Base-by-base conservation (phyloP, 2,329 filamentous ascomycete species). In the Rhynchosporium graminicola region DNA sequence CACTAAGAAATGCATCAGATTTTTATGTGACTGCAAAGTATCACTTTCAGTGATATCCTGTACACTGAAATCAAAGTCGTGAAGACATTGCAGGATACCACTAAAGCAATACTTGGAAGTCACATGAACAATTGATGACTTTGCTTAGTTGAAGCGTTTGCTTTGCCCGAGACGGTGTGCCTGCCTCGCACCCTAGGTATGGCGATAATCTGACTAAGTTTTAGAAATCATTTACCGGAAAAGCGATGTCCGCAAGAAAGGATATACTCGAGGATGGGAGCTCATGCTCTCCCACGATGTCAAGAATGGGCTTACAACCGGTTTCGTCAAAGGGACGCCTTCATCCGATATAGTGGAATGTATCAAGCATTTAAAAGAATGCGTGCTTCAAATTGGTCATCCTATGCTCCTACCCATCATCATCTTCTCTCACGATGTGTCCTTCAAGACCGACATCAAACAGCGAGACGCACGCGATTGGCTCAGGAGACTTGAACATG, bases 191-290 rank as follows among this genome's bases (percentile, higher is more conserved):
- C 20, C 20, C 20, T 20, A 20, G 20, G 20, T 20, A 20, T 20
- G 20, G 20, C 20, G 20, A 20, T 42, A 3, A 60, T 57, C 56
- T 67, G n/a, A 65, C 47, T 38, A 9, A 4, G 7, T 13, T 4
- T 20, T 65, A 84, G 82, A 87, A 69, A 83, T 87, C 67, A 80
- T 87, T 63, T 85, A 84, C 70, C 82, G 85, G 67, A 88, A 88
- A 74, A 86, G 83, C 26, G 85, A 88, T 71, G 85, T 87, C 47
- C 82, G 83, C 59, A 87, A 88, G 72, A 86, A 84, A 75, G 84
- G 83, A 60, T 81, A 79, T 71, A 87, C 85, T 20, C 81, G 85
- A 57, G 85, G 85, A 47, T 88, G 84, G 84, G 85, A 88, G 73
- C 78, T 87, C 63, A 85, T 86, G 78, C 79, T 87, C 45, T 86